Evolutionary conservation across 1,284 basidiomycete genomes (phyloP), one percentile per base, ranked within the genome.

Genomic region (Singerocomus inundabilis): DNA sequence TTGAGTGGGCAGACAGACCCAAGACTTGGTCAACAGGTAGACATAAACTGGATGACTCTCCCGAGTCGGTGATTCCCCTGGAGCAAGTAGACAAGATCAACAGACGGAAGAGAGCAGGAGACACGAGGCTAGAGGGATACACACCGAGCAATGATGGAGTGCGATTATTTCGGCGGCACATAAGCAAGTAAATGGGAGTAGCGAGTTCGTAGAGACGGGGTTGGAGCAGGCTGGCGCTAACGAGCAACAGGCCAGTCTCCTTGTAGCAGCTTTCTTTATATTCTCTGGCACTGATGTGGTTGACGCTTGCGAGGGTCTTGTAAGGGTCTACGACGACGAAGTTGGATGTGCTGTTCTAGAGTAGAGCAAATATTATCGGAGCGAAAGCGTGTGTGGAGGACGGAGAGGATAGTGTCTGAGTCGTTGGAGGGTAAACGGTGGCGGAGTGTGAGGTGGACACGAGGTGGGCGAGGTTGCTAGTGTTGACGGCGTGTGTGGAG

Each of bases 161-260:
- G 93, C 0, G 84, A 83, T 71, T 92, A 80, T 36, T 76, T 79
- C 39, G 85, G 55, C 92, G 76, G 51, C 84, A 75, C 90, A 95
- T 91, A 28, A 92, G 69, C 28, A 92, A 71, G 70, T 93, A 96
- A 3, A 89, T 80, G 56, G 85, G 79, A 6, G 86, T 88, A 0
- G 93, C 93, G 32, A 94, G 71, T 57, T 96, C 91, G 62, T 93
- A 97, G 5, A 91, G 70, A 72, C 94, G 92, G 1, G 94, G 93
- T 60, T 91, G 88, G 25, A 90, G 73, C 25, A 80, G 75, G 42
- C 79, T 70, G 1, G 82, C 75, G 7, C 79, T 78, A 0, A 79
- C 78, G 57, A 80, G 73, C 11, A 81, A 76, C 24, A 82, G 70
- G 55, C 73, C 74, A 29, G 87, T 88, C 66, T 91, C 85, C 66